Conservation (phyloP, 1,139 yeast species). For the Zygoascus sp. region DNA sequence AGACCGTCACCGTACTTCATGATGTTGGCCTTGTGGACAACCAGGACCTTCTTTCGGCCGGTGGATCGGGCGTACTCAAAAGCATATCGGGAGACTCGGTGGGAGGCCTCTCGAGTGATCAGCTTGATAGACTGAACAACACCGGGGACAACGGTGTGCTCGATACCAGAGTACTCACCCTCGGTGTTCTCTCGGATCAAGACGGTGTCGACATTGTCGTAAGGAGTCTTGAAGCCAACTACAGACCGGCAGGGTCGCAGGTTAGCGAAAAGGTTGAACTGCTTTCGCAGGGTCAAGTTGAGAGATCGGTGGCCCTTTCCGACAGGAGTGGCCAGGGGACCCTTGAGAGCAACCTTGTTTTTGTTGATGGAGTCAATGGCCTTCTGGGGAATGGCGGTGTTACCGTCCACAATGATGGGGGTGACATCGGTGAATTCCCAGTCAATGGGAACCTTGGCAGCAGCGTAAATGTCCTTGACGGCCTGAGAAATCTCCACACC, state of each 20-base stretch:
- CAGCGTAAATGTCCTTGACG: conserved; percentile 83
- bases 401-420: conserved; percentile 86
- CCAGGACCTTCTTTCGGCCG: conserved; percentile 83
- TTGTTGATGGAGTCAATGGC: conserved; percentile 91
- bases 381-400: conserved; percentile 87
- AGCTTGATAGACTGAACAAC: conserved; percentile 97
- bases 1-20: conserved; percentile 98
- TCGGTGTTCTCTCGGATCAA: conserved; percentile 98
- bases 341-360: conserved; percentile 92
- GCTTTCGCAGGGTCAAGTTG: conserved; percentile 95
- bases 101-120: conserved; percentile 94
- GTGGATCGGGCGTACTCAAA: conserved; percentile 91
- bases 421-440: conserved; percentile 98
- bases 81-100: conserved; percentile 93
- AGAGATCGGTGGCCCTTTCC: conserved; percentile 98
- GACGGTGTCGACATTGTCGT: conserved; percentile 90
- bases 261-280: conserved; percentile 92
- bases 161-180: conserved; percentile 99
- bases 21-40: conserved; percentile 97
- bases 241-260: conserved; percentile 96
- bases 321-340: conserved; percentile 96
- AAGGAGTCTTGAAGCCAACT: conserved; percentile 91
- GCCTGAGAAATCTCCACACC: conserved; percentile 94
- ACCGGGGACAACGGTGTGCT: conserved; percentile 96
- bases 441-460: conserved; percentile 91